Conservation (phyloP, 1,284 basidiomycete species). For the Neolentinus lepideus region DNA sequence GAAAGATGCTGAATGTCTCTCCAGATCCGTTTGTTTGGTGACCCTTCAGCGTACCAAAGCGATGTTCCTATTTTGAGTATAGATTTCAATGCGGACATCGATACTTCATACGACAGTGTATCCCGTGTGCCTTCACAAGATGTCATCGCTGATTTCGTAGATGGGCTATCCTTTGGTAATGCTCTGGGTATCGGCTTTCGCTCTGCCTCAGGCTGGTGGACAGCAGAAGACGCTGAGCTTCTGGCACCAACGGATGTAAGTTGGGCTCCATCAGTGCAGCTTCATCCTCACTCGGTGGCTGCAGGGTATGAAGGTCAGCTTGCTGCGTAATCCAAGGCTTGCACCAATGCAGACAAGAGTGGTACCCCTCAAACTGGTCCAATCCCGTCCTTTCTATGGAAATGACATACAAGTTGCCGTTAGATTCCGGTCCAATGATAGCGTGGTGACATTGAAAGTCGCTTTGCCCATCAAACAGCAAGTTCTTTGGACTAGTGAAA, state of each 20-base stretch:
- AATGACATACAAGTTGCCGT: conserved; percentile 31
- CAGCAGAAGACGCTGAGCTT: conserved; percentile 21
- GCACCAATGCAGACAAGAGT: conserved; percentile 56
- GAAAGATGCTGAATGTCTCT: not conserved
- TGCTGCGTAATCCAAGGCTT: conserved; percentile 27
- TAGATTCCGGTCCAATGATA: conserved; percentile 16
- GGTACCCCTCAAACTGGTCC: conserved; percentile 41
- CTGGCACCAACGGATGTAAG: conserved; percentile 10
- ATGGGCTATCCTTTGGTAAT: conserved; percentile 61
- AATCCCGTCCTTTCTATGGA: conserved; percentile 20
- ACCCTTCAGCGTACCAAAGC: conserved; percentile 38
- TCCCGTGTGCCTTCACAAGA: conserved; percentile 43
- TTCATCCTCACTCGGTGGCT: not conserved
- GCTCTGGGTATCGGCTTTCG: conserved; percentile 57
- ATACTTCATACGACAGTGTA: conserved; percentile 21
- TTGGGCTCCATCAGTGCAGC: not conserved
- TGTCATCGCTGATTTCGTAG: conserved; percentile 54
- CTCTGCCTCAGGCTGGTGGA: conserved; percentile 48
- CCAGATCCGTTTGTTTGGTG: conserved; percentile 75
- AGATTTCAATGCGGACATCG: conserved; percentile 35
- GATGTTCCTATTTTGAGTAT: conserved; percentile 46
- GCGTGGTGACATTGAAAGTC: conserved; percentile 17
- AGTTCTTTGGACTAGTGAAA: conserved; percentile 27
- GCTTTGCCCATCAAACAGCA: conserved; percentile 37
- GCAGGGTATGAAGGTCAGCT: conserved; percentile 29